Evolutionary conservation across 495 filamentous ascomycete species (phyloP).

Genomic region (Aspergillus ostianus): DNA sequence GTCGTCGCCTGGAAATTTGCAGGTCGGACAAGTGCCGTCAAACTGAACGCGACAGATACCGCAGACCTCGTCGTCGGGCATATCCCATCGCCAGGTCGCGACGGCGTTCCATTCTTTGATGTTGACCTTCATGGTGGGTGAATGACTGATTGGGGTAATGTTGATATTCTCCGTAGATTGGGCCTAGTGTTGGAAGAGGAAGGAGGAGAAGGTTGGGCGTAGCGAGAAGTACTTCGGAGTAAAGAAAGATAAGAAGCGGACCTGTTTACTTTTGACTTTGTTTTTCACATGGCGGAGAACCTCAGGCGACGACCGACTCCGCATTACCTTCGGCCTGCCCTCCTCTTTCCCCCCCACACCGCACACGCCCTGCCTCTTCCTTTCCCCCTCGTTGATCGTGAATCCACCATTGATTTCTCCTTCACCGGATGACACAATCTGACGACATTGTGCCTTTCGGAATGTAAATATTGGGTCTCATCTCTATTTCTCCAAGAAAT

Average conservation of each 20-base stretch:
- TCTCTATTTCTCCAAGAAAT: slow-evolving; percentile 6
- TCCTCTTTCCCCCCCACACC: slow-evolving; percentile 16
- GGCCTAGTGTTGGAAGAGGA: not conserved
- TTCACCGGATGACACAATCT: slow-evolving; percentile 15
- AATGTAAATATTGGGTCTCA: slow-evolving; percentile 27
- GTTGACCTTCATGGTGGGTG: slow-evolving; percentile 74
- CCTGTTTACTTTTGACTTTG: too few relatives aligned
- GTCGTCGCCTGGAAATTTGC: slow-evolving; percentile 96
- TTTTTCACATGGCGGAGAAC: slow-evolving; percentile 32
- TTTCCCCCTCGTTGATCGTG: not conserved
- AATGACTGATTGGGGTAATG: slow-evolving; percentile 5
- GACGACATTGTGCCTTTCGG: slow-evolving; percentile 11
- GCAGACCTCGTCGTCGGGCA: slow-evolving; percentile 96
- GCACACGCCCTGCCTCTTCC: not conserved
- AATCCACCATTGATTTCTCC: not conserved
- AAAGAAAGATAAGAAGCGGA: slow-evolving; percentile 24
- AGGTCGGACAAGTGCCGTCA: slow-evolving; percentile 94
- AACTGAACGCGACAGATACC: slow-evolving; percentile 98
- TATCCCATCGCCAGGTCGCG: slow-evolving; percentile 96
- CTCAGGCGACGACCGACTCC: slow-evolving; percentile 16
- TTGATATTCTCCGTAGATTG: not conserved
- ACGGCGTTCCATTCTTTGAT: slow-evolving; percentile 92
- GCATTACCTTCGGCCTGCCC: slow-evolving; percentile 21
- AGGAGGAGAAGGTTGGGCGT: slow-evolving; percentile 1
- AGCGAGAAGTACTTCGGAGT: not conserved